Base-by-base conservation (phyloP, 2,329 filamentous ascomycete genomes). In the Ophioceras dolichostomum region DNA sequence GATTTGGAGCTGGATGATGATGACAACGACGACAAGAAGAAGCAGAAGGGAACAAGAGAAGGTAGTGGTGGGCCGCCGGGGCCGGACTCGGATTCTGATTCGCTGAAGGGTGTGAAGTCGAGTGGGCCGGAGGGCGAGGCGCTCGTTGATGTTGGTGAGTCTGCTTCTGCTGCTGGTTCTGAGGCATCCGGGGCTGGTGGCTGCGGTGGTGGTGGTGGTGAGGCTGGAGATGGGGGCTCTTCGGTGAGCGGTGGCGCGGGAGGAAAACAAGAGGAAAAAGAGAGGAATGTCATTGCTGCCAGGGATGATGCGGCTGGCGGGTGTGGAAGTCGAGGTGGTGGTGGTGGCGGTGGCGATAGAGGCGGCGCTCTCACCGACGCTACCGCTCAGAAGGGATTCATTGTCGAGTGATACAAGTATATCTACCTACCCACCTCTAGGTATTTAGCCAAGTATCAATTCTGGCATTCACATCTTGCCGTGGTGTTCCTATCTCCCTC, bases 101-200 rank as follows among this genome's bases (percentile, higher is more conserved):
- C 47, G 3, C 18, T 54, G 12, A 39, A 46, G 14, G 49, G 49
- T 1, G 49, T 56, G 35, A 55, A 55, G 42, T 38, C 51, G 4
- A 55, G 51, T 18, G 51, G 52, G 10, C 38, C 43, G 1, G 46
- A 43, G 3, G 53, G 53, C 31, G 48, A 50, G 24, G 42, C 43
- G 1, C 31, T 55, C 34, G n/a, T n/a, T n/a, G 43, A 48, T 17
- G 47, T 42, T 8, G 38, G 33, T 10, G 17, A 21, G 12, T 21
- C 13, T 10, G 12, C 14, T 10, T 19, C 28, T 17, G 35, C 35
- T 12, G 10, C 28, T 26, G 22, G 31, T 22, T 19, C 17, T 14
- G 21, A 24, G 3, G 13, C 31, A 20, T 17, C 14, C 31, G 22
- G 22, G 17, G 10, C 30, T 4, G 31, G n/a, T 5, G 14, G 12